phyloP scores from a whole-genome alignment of 1,139 yeast genomes.

The Suhomyces choctaworum region DNA sequence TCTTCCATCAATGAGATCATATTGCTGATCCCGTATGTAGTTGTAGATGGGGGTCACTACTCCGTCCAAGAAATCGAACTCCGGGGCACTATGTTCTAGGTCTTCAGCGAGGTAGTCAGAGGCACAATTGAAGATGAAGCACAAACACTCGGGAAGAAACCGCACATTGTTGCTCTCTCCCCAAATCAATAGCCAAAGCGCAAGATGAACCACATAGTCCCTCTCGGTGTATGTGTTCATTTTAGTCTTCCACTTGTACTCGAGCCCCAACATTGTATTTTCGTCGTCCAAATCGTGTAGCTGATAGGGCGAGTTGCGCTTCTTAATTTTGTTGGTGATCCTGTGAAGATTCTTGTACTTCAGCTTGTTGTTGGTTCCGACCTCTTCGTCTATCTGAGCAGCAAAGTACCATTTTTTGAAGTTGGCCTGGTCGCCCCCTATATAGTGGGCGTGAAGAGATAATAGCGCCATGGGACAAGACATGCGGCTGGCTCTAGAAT shows the following conservation, averaged over 20 bases:
- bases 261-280: slow-evolving; percentile 51
- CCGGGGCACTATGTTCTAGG: slow-evolving; percentile 15
- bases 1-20: slow-evolving; percentile 33
- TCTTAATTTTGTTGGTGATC: background rate
- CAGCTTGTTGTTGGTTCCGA: slow-evolving; percentile 1
- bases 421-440: slow-evolving; percentile 91
- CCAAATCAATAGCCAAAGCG: slow-evolving; percentile 41
- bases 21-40: slow-evolving; percentile 46
- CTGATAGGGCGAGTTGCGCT: background rate
- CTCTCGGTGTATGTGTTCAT: slow-evolving; percentile 20
- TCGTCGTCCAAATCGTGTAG: background rate
- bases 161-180: slow-evolving; percentile 46
- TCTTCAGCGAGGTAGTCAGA: slow-evolving; percentile 24
- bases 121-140: slow-evolving; percentile 38
- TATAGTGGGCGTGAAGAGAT: slow-evolving; percentile 68
- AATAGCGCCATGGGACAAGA: slow-evolving; percentile 54
- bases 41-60: slow-evolving; percentile 75
- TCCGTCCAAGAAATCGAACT: slow-evolving; percentile 52
- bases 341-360: slow-evolving; percentile 39
- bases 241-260: slow-evolving; percentile 23
- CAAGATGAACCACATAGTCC: slow-evolving; percentile 33
- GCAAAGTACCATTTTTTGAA: slow-evolving; percentile 97
- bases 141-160: slow-evolving; percentile 45
- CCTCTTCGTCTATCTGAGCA: slow-evolving; percentile 34
- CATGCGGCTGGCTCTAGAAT: slow-evolving; percentile 70